Evolutionary conservation across 331 rosid genomes (phyloP).

Genomic region (Quercus phellos): DNA sequence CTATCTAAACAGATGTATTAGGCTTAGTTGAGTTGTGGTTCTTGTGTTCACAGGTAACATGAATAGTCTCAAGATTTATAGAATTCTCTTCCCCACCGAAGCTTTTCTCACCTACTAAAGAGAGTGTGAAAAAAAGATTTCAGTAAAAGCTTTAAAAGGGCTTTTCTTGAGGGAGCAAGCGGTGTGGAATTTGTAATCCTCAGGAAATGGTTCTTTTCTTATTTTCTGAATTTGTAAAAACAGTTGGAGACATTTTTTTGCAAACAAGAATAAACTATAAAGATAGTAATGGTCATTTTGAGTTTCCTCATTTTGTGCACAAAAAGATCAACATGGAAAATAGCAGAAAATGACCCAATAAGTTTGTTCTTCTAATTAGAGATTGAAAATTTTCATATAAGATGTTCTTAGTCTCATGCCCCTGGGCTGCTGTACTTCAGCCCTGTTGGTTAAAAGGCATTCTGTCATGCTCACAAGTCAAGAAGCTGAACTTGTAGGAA

Average conservation of each 20-base stretch:
- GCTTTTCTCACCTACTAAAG: neutral
- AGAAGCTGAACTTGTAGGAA: neutral
- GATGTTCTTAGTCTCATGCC: neutral
- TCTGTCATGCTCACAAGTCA: neutral
- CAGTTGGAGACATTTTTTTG: neutral
- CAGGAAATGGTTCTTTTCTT: neutral
- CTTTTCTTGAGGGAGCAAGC: neutral
- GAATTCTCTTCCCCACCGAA: neutral
- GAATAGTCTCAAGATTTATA: constrained; percentile 1
- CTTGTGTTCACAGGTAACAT: neutral
- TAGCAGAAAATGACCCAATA: neutral
- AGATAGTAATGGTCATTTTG: neutral
- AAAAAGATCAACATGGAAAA: neutral
- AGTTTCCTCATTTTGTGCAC: neutral
- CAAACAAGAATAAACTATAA: neutral
- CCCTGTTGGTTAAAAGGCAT: neutral
- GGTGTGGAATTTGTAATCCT: neutral
- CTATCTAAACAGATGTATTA: constrained; percentile 14
- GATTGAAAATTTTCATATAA: neutral
- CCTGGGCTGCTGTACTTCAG: neutral
- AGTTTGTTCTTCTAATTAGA: neutral
- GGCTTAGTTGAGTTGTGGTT: constrained; percentile 20
- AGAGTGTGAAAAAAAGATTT: neutral
- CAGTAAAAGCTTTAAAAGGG: neutral
- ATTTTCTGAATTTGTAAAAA: neutral